Base-by-base conservation (phyloP, 2,329 filamentous ascomycete genomes). In the Microcyclosporella mali region DNA sequence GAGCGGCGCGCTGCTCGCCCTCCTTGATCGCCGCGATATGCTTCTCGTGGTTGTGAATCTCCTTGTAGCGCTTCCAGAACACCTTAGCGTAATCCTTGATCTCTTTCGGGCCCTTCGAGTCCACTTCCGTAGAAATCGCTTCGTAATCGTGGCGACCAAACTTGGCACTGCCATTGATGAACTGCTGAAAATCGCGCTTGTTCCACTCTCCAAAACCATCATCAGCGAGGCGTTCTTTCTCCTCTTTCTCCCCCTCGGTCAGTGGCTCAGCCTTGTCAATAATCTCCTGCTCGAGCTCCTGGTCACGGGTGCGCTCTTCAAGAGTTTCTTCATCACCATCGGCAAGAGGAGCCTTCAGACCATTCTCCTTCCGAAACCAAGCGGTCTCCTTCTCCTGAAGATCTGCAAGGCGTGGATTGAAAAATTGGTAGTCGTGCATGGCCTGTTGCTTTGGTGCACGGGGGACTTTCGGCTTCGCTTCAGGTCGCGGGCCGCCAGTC, bases 361-460 rank as follows among this genome's bases (percentile, higher is more conserved):
- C 85, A 55, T 97, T 95, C 63, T 97, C 88, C 66, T 97, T 97
- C 50, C 92, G 84, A 64, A 94, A 95, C 63, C 77, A 94, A 0
- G 92, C 90, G 1, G 92, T 98, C 69, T 98, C 92, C 57, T 90
- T 87, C 51, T 98, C 92, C 63, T 98, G 92, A 6, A 98, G 75
- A 56, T 95, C 88, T 19, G 82, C 79, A 8, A 98, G 78, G 33
- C 82, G 78, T 0, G 82, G 74, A 1, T 90, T 89, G 65, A 95
- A 98, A 70, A 98, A 98, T 60, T 98, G 92, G 65, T 95, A 97
- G 65, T 98, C 92, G 58, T 97, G 89, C 31, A 95, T 85, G 3
- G 81, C 73, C 40, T 94, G 80, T 63, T 98, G 92, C 68, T 94
- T 95, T 1, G 92, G 92, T 8, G 92, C 88, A 43, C 89, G 82